phyloP scores from a whole-genome alignment of 352 stramenopile species.

The Phytophthora agathidicida region DNA sequence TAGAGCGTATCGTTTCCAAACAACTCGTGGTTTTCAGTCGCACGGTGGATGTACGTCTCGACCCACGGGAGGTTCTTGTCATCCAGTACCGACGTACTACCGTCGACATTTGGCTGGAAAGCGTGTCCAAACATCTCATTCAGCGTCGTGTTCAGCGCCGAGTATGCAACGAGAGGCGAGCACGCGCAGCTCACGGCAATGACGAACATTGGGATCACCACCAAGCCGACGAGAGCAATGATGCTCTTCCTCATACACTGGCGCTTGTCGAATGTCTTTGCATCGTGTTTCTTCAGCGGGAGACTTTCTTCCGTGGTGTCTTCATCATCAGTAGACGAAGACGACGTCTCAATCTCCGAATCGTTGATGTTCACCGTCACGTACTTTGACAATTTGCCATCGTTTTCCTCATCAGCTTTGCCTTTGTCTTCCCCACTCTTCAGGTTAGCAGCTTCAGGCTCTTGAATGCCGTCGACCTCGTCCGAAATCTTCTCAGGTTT shows the following conservation, averaged over 20 bases:
- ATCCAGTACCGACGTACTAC: not conserved
- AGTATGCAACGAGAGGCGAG: conserved; percentile 30
- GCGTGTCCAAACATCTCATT: conserved; percentile 30
- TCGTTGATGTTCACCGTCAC: conserved; percentile 11
- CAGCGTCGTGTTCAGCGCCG: conserved; percentile 30
- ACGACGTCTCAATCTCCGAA: not conserved
- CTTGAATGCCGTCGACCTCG: not conserved
- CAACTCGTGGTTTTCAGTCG: conserved; percentile 14
- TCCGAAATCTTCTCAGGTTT: not conserved
- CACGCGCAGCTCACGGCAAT: conserved; percentile 10
- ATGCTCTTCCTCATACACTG: not conserved
- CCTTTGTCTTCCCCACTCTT: too few relatives aligned
- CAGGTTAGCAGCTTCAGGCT: not conserved
- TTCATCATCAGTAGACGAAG: not conserved
- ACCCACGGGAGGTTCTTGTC: conserved; percentile 2
- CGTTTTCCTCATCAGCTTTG: not conserved
- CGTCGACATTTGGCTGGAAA: not conserved
- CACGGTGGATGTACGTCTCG: conserved; percentile 7
- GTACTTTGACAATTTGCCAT: conserved; percentile 1
- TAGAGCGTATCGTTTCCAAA: conserved; percentile 7
- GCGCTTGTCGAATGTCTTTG: not conserved
- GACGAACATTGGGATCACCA: conserved; percentile 8
- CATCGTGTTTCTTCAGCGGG: not conserved
- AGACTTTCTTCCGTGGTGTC: not conserved
- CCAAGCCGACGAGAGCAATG: conserved; percentile 2